Base-by-base conservation (phyloP, 805 yeast genomes). In the Candida chilensis region DNA sequence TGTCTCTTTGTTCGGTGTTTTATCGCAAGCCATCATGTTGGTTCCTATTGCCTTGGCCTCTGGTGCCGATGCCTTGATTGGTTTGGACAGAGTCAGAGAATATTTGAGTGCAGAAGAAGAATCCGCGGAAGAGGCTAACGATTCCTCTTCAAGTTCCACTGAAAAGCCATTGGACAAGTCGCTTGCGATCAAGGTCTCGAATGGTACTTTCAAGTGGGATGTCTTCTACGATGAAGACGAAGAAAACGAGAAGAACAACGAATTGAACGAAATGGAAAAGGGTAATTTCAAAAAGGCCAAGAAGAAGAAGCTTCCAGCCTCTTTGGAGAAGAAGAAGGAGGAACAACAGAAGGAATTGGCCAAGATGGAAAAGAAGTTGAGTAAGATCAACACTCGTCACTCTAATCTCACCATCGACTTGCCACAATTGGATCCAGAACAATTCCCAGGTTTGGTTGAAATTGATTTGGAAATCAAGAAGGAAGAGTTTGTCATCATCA, bases 401-500 rank as follows among this genome's bases (percentile, higher is more conserved):
- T n/a, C n/a, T n/a, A n/a, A n/a, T n/a, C n/a, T n/a, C n/a, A n/a
- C n/a, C n/a, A n/a, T n/a, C n/a, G n/a, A n/a, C n/a, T n/a, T n/a
- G n/a, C n/a, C n/a, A n/a, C n/a, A n/a, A n/a, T n/a, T n/a, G n/a
- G n/a, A n/a, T n/a, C n/a, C n/a, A n/a, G n/a, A n/a, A n/a, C n/a
- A n/a, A 56, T 65, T 65, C 46, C 38, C 64, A 27, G 67, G 84
- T 42, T 44, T 77, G 45, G 34, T 41, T 26, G 41, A 78, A 43
- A 51, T 85, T 35, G 61, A 74, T 38, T 50, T 85, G 15, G 46
- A 52, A 1, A 58, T 85, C 27, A 52, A 60, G 26, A 70, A 68
- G 33, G 83, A 83, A 15, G 94, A 84, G 45, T 72, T 87, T 30
- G 57, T 85, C 5, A 79, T 81, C 35, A 65, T 83, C 17, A 81